A percentile compares a stretch with the other conserved stretches of the same genome.
These are phyloP conservation scores for Nicotiana otophora DNA, from an alignment of 257 asterid species.

Conservation along the genomic window DNA sequence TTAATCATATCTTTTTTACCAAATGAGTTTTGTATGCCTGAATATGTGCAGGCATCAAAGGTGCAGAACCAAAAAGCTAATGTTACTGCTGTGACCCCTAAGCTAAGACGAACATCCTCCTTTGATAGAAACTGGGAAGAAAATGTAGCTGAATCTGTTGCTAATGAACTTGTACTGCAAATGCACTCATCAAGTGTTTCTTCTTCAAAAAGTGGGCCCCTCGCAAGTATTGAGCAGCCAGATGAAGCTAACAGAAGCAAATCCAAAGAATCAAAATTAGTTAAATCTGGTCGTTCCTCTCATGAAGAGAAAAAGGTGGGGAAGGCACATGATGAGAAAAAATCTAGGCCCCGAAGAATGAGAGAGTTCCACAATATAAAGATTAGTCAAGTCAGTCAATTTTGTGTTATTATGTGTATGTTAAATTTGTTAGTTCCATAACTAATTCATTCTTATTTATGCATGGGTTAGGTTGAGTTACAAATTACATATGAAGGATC, in stretches of 20 bases:
- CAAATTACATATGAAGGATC: slow-evolving; percentile 97
- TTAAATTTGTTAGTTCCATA: background rate
- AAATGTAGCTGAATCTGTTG: slow-evolving; percentile 96
- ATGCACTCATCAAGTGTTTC: slow-evolving; percentile 57
- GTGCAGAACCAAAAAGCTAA: slow-evolving; percentile 58
- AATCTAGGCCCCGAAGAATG: slow-evolving; percentile 76
- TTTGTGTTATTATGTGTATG: slow-evolving; percentile 1
- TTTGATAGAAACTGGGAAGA: slow-evolving; percentile 98
- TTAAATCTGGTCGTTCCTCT: slow-evolving; percentile 82
- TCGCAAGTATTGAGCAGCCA: slow-evolving; percentile 47
- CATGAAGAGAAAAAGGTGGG: slow-evolving; percentile 84
- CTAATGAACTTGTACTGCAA: slow-evolving; percentile 84
- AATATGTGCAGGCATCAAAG: slow-evolving; percentile 48
- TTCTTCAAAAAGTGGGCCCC: slow-evolving; percentile 49
- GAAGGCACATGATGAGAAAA: slow-evolving; percentile 73
- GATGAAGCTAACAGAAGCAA: slow-evolving; percentile 63
- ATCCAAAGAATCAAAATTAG: slow-evolving; percentile 50
- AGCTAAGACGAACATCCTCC: slow-evolving; percentile 92
- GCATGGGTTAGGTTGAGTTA: slow-evolving; percentile 76
- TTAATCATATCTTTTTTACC: background rate
- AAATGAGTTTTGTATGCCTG: background rate
- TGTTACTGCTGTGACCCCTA: slow-evolving; percentile 54
- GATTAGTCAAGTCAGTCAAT: slow-evolving; percentile 80
- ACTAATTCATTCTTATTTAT: slow-evolving; percentile 12
- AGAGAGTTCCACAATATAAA: slow-evolving; percentile 97